Base-by-base conservation (phyloP, 2,329 filamentous ascomycete genomes). In the Ophiostoma sp. region DNA sequence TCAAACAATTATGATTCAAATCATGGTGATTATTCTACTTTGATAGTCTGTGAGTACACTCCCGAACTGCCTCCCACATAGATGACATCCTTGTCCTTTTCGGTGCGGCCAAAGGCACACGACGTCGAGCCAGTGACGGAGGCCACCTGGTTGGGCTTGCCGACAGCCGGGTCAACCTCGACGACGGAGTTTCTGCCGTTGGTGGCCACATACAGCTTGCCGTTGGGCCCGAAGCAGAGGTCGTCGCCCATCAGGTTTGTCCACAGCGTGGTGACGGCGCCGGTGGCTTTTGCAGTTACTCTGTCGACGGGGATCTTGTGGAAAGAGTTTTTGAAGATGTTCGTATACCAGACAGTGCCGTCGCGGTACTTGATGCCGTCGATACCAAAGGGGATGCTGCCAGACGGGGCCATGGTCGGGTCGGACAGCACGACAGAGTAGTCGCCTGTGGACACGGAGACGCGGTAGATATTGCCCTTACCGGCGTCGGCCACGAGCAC, bases 101-200 rank as follows among this genome's bases (percentile, higher is more conserved):
- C 76, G 3, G 74, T 75, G 62, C 77, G 72, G 1, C 77, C 77
- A 71, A 78, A 77, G 0, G 74, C 76, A 57, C 77, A 78, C 54
- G 74, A 75, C 4, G 77, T 78, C 17, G 74, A 75, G 4, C 76
- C 77, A 1, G 72, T 74, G 4, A 79, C 75, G 1, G 54, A 74
- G 13, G 52, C 11, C 23, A 57, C 52, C 23, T 57, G 52, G 52
- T 57, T 27, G 2, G 52, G 52, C n/a, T 57, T 57, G n/a, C 52
- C 52, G 11, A 57, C 52, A 13, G 52, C 11, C 4, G n/a, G n/a
- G 23, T 57, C 52, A 4, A 27, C 52, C n/a, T 57, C n/a, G 10
- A 57, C 23, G 23, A 57, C n/a, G 4, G 52, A 57, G 52, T 57
- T 27, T 8, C 27, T 57, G n/a, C 52, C 7, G 52, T 57, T 57